These are phyloP conservation scores for Lodderomyces beijingensis DNA, from an alignment of 1,139 yeast genomes.

Conservation along the genomic window DNA sequence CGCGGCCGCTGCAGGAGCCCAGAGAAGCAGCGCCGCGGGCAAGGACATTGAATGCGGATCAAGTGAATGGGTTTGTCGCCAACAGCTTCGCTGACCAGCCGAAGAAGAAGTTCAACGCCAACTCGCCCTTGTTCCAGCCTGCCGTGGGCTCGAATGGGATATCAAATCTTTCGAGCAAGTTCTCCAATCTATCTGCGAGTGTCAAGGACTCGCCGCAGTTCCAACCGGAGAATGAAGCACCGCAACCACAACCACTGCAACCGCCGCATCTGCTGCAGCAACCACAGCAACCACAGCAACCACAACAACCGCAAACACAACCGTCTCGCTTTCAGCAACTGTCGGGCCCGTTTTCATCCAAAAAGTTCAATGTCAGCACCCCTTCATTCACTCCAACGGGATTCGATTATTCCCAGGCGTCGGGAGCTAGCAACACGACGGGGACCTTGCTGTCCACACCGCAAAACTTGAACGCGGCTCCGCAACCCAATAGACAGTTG, in stretches of 20 bases:
- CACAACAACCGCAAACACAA: neutral
- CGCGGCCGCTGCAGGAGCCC: neutral
- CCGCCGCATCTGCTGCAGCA: constrained; percentile 1
- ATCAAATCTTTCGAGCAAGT: constrained; percentile 32
- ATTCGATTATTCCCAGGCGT: constrained; percentile 9
- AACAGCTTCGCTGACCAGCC: constrained; percentile 4
- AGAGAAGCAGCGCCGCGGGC: constrained; percentile 5
- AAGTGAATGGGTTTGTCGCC: neutral
- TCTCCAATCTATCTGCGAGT: constrained; percentile 50
- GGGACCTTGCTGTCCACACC: constrained; percentile 4
- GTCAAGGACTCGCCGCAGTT: constrained; percentile 54
- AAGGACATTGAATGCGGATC: constrained; percentile 2
- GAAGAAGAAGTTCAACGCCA: constrained; percentile 52
- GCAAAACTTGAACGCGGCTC: neutral
- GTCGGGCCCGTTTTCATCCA: constrained; percentile 6
- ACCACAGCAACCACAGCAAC: neutral
- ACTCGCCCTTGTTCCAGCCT: constrained; percentile 67
- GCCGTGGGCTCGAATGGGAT: constrained; percentile 15
- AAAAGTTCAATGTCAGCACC: constrained; percentile 28
- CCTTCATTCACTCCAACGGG: constrained; percentile 33
- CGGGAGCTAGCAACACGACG: neutral
- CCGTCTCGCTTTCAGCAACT: too few relatives aligned
- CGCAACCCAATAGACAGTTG: neutral
- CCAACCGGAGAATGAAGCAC: constrained; percentile 34
- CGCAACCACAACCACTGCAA: constrained; percentile 5